phyloP scores from a whole-genome alignment of 345 rosid genomes.

The Heritiera littoralis region DNA sequence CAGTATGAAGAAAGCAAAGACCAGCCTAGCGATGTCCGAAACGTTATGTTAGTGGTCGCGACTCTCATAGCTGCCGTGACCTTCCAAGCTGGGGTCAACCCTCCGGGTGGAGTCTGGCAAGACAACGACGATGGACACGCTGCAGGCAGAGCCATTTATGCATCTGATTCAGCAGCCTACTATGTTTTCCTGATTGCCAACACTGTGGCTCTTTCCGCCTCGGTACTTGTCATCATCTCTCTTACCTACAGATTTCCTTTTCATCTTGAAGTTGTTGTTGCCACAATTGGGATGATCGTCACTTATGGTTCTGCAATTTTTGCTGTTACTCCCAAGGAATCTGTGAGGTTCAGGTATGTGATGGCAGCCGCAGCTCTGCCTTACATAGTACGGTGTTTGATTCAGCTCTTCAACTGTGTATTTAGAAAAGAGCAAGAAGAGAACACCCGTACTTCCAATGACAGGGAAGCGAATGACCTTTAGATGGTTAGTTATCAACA shows the following conservation, averaged over 20 bases:
- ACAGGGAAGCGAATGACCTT: no score
- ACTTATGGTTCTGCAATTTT: slow-evolving; percentile 30
- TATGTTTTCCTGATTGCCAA: slow-evolving; percentile 28
- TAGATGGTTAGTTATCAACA: no score
- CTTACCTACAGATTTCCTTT: slow-evolving; percentile 29
- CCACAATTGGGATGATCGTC: slow-evolving; percentile 18
- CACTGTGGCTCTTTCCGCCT: slow-evolving; percentile 22
- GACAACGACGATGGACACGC: not conserved
- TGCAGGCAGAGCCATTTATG: not conserved
- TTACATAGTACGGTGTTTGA: not conserved
- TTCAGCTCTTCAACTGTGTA: not conserved
- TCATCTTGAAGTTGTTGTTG: slow-evolving; percentile 23
- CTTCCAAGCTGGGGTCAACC: not conserved
- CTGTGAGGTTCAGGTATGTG: slow-evolving; percentile 8
- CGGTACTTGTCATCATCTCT: slow-evolving; percentile 12
- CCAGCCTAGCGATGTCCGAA: not conserved
- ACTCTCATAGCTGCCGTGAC: not conserved
- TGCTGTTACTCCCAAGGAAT: slow-evolving; percentile 25
- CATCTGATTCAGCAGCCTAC: not conserved
- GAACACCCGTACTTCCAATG: no score
- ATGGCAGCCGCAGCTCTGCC: slow-evolving; percentile 20
- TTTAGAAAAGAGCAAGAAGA: not conserved
- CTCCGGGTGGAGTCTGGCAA: not conserved
- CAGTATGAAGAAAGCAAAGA: not conserved
- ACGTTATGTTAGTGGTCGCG: not conserved